phyloP scores from a whole-genome alignment of 2,329 filamentous ascomycete genomes.

The Fusarium mexicanum region DNA sequence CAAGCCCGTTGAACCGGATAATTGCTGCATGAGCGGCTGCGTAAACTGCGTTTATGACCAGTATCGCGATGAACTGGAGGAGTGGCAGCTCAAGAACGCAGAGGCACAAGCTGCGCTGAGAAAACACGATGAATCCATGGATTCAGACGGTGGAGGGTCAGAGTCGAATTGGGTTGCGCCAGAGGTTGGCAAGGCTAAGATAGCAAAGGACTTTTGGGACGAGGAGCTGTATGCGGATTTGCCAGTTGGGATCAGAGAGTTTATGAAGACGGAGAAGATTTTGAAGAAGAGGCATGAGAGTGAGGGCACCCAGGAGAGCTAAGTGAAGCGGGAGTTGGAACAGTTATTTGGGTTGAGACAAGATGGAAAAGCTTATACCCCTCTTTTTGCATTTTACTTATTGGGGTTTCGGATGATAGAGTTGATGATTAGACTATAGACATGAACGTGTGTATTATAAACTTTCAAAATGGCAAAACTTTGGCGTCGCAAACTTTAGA shows the following conservation, averaged over 20 bases:
- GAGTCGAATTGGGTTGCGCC: slow-evolving; percentile 69
- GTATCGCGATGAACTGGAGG: slow-evolving; percentile 91
- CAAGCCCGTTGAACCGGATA: slow-evolving; percentile 88
- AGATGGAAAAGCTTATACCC: slow-evolving; percentile 33
- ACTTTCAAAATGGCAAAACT: not conserved
- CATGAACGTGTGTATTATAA: not conserved
- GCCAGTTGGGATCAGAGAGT: slow-evolving; percentile 92
- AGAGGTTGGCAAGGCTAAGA: slow-evolving; percentile 49
- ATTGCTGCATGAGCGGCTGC: slow-evolving; percentile 99
- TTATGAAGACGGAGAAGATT: slow-evolving; percentile 96
- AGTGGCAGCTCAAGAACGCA: slow-evolving; percentile 75
- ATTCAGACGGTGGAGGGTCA: slow-evolving; percentile 82
- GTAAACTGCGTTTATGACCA: slow-evolving; percentile 97
- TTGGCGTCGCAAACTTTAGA: not conserved
- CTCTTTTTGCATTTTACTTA: slow-evolving; percentile 5
- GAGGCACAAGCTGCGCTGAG: slow-evolving; percentile 68
- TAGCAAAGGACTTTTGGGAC: slow-evolving; percentile 64
- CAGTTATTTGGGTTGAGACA: not conserved
- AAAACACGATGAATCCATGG: slow-evolving; percentile 66
- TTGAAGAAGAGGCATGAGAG: slow-evolving; percentile 78
- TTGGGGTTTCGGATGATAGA: slow-evolving; percentile 27
- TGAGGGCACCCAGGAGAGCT: slow-evolving; percentile 62
- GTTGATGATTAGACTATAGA: slow-evolving; percentile 35
- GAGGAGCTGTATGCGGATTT: slow-evolving; percentile 81
- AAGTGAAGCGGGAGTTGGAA: not conserved